phyloP scores from a whole-genome alignment of 148 eudicot genomes.

The Vaccinium macrocarpon region DNA sequence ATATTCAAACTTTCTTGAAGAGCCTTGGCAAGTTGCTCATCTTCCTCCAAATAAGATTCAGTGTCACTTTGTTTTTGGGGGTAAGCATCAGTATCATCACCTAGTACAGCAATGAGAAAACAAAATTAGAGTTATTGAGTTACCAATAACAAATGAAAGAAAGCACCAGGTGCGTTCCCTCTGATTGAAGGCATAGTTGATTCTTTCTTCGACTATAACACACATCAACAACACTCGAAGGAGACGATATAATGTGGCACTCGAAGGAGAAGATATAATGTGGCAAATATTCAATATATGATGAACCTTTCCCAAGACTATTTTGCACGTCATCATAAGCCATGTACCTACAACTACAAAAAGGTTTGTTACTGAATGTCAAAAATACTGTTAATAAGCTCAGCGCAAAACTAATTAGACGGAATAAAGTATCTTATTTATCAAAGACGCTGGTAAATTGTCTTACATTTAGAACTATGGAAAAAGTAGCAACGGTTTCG shows the following conservation, averaged over 20 bases:
- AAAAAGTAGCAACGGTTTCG: not conserved
- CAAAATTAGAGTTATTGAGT: not conserved
- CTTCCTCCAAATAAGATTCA: slow-evolving; percentile 65
- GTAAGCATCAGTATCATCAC: slow-evolving; percentile 33
- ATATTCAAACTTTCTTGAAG: slow-evolving; percentile 78
- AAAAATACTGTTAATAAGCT: not conserved
- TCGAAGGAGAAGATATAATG: not conserved
- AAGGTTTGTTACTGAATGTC: not conserved
- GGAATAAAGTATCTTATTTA: not conserved
- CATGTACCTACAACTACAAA: slow-evolving; percentile 2
- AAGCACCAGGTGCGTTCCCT: slow-evolving; percentile 29
- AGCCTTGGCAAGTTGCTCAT: slow-evolving; percentile 86
- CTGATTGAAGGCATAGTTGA: slow-evolving; percentile 20
- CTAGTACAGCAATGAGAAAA: slow-evolving; percentile 23
- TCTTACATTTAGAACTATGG: not conserved
- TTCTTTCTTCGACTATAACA: not conserved
- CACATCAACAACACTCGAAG: not conserved
- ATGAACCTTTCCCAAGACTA: not conserved
- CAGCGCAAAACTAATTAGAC: not conserved
- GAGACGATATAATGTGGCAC: not conserved
- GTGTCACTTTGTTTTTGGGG: slow-evolving; percentile 64
- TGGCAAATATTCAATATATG: not conserved
- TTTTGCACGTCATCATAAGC: not conserved
- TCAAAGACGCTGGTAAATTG: not conserved
- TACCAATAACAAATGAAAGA: slow-evolving; percentile 25